These are phyloP conservation scores for Cladorrhinum samala DNA, from an alignment of 495 filamentous ascomycete genomes.

Conservation along the genomic window DNA sequence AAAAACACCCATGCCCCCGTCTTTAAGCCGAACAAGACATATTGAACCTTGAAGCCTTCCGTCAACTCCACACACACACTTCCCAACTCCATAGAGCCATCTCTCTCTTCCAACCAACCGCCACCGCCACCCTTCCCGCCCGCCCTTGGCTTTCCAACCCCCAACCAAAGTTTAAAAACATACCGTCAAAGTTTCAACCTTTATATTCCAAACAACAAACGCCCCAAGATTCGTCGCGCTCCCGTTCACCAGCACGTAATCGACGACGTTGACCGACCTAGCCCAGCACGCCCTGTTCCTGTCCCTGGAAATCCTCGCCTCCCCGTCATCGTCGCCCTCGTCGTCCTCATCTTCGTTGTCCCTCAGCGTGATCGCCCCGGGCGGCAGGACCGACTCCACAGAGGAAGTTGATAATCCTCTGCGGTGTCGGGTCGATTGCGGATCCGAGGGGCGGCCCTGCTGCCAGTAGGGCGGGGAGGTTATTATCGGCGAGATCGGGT, in stretches of 20 bases:
- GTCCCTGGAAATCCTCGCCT: not conserved
- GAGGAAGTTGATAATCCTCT: conserved; percentile 37
- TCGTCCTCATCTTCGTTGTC: conserved; percentile 45
- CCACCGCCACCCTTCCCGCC: not conserved
- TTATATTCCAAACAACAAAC: conserved; percentile 52
- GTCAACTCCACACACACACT: no score
- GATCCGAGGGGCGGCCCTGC: not conserved
- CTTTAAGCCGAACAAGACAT: not conserved
- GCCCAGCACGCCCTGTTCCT: conserved; percentile 51
- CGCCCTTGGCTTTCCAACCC: no score
- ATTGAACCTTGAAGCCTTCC: no score
- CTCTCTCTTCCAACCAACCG: not conserved
- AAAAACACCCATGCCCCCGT: not conserved
- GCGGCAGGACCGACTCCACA: conserved; percentile 36
- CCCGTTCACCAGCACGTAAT: conserved; percentile 47
- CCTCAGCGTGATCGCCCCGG: conserved; percentile 45
- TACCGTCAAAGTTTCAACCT: conserved; percentile 45
- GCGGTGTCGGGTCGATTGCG: not conserved
- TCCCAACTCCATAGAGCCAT: no score
- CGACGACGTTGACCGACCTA: conserved; percentile 46
- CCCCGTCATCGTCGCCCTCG: conserved; percentile 16
- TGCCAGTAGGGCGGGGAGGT: conserved; percentile 33
- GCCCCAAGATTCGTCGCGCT: conserved; percentile 47
- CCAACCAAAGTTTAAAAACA: no score
- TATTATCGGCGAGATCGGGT: conserved; percentile 17